Conservation (phyloP, 2,329 filamentous ascomycete genomes). For the Botrytis pseudocinerea region DNA sequence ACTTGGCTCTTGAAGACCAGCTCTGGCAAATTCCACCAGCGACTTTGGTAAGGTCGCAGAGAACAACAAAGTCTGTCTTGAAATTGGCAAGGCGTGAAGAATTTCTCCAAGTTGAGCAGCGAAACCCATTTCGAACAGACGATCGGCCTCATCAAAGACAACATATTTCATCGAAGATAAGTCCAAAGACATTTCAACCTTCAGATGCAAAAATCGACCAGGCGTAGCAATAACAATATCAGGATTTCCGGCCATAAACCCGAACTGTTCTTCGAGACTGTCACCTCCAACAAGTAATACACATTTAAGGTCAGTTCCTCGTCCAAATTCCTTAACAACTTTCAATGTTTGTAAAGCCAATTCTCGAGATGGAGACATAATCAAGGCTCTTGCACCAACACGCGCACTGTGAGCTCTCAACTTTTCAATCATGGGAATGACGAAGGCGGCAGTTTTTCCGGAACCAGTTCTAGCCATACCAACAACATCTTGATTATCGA, state of each 20-base stretch:
- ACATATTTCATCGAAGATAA: constrained; percentile 90
- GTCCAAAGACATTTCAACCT: constrained; percentile 93
- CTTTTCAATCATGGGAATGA: constrained; percentile 96
- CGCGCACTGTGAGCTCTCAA: constrained; percentile 84
- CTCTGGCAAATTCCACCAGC: constrained; percentile 91
- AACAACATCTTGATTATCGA: constrained; percentile 92
- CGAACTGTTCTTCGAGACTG: constrained; percentile 92
- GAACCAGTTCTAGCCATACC: constrained; percentile 99
- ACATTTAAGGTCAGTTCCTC: constrained; percentile 87
- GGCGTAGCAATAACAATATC: constrained; percentile 98
- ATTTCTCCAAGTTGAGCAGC: constrained; percentile 91
- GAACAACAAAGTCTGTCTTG: constrained; percentile 88
- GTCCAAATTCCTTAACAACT: constrained; percentile 91
- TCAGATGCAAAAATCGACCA: constrained; percentile 91
- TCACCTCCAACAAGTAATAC: constrained; percentile 92
- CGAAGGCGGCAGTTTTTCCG: constrained; percentile 96
- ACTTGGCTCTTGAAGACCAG: constrained; percentile 87
- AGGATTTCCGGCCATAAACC: constrained; percentile 88
- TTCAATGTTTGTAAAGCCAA: constrained; percentile 92
- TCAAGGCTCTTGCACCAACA: constrained; percentile 81
- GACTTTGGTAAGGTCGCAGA: constrained; percentile 94
- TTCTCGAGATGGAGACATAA: constrained; percentile 91
- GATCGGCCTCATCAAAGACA: constrained; percentile 96
- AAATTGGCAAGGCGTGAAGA: constrained; percentile 79
- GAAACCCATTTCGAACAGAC: constrained; percentile 98